These are phyloP conservation scores for Phytopythium helicoides DNA, from an alignment of 352 stramenopile species.

Conservation along the genomic window DNA sequence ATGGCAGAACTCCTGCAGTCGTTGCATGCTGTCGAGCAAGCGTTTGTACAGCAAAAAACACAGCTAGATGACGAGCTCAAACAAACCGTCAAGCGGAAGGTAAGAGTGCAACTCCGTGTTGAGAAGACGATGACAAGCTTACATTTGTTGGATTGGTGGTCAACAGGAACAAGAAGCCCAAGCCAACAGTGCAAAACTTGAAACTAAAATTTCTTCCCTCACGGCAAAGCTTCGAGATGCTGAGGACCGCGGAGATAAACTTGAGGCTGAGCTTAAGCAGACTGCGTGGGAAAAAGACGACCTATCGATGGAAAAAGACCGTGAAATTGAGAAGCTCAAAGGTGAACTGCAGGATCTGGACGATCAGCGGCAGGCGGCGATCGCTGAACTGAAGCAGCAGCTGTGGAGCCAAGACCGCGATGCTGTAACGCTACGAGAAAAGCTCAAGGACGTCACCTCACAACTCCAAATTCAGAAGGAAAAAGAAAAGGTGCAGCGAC, in stretches of 20 bases:
- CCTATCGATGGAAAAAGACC: constrained; percentile 54
- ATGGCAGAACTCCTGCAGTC: constrained; percentile 83
- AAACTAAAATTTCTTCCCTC: constrained; percentile 47
- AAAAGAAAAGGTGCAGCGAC: constrained; percentile 57
- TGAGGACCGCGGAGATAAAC: constrained; percentile 46
- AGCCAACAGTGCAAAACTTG: constrained; percentile 14
- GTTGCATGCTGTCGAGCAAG: constrained; percentile 77
- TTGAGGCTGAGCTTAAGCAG: constrained; percentile 61
- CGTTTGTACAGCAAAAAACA: constrained; percentile 81
- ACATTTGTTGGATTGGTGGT: constrained; percentile 2
- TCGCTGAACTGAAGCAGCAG: constrained; percentile 52
- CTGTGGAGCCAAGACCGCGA: constrained; percentile 48
- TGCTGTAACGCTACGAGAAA: constrained; percentile 37
- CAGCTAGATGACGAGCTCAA: constrained; percentile 75
- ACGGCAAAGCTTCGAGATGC: constrained; percentile 41
- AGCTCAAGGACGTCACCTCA: constrained; percentile 37
- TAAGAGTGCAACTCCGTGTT: constrained; percentile 1
- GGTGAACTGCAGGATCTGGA: constrained; percentile 55
- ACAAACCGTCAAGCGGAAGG: constrained; percentile 40
- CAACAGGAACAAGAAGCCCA: constrained; percentile 33
- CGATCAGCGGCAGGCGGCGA: constrained; percentile 40
- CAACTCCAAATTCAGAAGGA: constrained; percentile 55
- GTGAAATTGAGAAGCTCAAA: constrained; percentile 43
- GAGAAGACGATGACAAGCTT: not conserved
- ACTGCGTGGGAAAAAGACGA: constrained; percentile 61